Percentiles rank a stretch among this genome's conserved stretches.
These are phyloP conservation scores for Aquanectria penicillioides DNA, from an alignment of 2,329 filamentous ascomycete genomes.

Conservation along the genomic window DNA sequence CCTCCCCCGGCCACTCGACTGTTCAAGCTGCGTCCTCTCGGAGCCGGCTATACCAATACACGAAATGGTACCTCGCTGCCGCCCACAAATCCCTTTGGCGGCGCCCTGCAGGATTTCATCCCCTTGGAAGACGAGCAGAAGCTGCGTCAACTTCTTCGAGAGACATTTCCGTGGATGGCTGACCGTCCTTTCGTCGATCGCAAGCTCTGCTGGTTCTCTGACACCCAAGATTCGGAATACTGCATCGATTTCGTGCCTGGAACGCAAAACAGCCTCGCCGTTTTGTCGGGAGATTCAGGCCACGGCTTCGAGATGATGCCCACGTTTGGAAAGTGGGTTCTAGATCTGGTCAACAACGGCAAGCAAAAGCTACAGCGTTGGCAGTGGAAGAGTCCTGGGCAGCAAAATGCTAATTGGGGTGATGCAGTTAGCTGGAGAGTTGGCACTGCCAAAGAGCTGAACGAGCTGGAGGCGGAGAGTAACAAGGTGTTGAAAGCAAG, in stretches of 20 bases:
- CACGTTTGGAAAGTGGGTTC: slow-evolving; percentile 64
- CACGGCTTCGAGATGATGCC: slow-evolving; percentile 73
- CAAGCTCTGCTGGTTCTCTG: slow-evolving; percentile 70
- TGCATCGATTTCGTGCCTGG: slow-evolving; percentile 67
- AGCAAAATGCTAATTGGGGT: slow-evolving; percentile 38
- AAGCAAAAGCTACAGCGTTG: slow-evolving; percentile 57
- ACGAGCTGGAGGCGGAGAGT: too few relatives aligned
- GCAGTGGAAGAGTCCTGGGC: slow-evolving; percentile 58
- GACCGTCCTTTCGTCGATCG: slow-evolving; percentile 24
- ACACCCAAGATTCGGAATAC: slow-evolving; percentile 68
- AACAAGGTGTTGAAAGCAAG: too few relatives aligned
- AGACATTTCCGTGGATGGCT: slow-evolving; percentile 23
- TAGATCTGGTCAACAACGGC: slow-evolving; percentile 50
- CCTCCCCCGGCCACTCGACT: background rate
- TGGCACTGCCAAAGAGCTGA: too few relatives aligned
- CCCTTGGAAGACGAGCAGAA: slow-evolving; percentile 16
- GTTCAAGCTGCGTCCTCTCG: slow-evolving; percentile 22
- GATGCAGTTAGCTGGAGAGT: slow-evolving; percentile 51
- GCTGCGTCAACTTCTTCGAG: slow-evolving; percentile 14
- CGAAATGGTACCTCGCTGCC: slow-evolving; percentile 9
- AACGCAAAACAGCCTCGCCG: slow-evolving; percentile 56
- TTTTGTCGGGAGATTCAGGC: slow-evolving; percentile 67
- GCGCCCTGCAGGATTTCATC: slow-evolving; percentile 15
- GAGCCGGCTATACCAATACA: slow-evolving; percentile 21
- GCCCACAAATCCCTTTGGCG: background rate